Conservation (phyloP, 768 basidiomycete genomes). For the Auricularia heimuer region DNA sequence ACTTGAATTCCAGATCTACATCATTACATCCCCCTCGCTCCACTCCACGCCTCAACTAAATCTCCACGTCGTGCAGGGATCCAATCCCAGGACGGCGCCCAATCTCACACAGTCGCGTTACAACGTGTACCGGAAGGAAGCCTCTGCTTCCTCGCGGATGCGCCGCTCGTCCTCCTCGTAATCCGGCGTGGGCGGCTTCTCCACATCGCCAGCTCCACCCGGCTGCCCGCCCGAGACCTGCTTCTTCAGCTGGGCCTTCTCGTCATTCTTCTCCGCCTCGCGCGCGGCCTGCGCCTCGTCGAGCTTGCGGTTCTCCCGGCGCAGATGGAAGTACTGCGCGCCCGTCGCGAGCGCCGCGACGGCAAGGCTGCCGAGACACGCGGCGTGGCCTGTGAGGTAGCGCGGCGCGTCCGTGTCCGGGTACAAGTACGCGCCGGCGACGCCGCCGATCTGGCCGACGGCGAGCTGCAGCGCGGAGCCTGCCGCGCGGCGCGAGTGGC, state of each 20-base stretch:
- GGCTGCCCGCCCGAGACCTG: neutral
- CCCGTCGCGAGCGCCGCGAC: neutral
- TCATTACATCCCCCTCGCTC: no score
- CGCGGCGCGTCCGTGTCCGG: neutral
- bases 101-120: neutral
- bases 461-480: neutral
- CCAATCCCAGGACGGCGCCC: no score
- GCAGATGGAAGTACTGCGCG: neutral
- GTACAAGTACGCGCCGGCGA: slow-evolving; percentile 1
- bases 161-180: neutral
- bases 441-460: neutral
- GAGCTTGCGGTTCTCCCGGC: neutral
- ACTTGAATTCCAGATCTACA: no score
- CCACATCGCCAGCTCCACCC: neutral
- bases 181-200: neutral
- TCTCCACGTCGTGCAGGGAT: no score
- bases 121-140: neutral
- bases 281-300: neutral
- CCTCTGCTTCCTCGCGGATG: neutral
- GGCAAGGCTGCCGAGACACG: neutral
- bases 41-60: no score
- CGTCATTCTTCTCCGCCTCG: neutral
- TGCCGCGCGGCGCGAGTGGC: neutral
- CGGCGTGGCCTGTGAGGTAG: neutral
- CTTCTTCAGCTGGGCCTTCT: neutral